Conservation (phyloP, 2,329 filamentous ascomycete species). For the Zymoseptoria tritici region DNA sequence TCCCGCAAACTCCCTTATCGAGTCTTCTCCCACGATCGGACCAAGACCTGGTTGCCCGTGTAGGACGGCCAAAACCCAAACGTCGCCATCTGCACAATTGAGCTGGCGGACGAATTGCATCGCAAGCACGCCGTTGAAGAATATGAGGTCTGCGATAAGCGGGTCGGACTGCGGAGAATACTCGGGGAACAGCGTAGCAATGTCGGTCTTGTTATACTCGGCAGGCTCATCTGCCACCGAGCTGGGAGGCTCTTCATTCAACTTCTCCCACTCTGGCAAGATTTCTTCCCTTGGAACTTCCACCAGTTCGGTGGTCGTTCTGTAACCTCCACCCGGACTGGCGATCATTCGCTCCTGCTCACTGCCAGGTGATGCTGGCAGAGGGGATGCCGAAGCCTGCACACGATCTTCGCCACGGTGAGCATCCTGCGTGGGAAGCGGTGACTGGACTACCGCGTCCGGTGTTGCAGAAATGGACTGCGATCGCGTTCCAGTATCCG, state of each 20-base stretch:
- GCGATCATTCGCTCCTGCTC: not conserved
- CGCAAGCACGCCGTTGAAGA: not conserved
- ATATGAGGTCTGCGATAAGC: not conserved
- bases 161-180: not conserved
- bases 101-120: not conserved
- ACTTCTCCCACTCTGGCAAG: not conserved
- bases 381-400: too few relatives aligned
- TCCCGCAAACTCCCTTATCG: not conserved
- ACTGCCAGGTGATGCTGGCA: too few relatives aligned
- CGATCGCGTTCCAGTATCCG: not conserved
- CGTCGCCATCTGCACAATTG: not conserved
- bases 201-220: not conserved
- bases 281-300: not conserved
- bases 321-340: not conserved
- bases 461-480: not conserved
- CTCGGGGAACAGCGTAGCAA: not conserved
- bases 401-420: too few relatives aligned
- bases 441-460: not conserved
- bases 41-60: not conserved
- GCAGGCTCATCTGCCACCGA: not conserved
- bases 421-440: too few relatives aligned
- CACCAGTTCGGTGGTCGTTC: not conserved
- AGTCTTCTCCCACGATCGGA: not conserved
- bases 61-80: not conserved
- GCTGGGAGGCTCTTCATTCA: not conserved